Conservation (phyloP, 1,284 basidiomycete species). For the Vanrija humicola region DNA sequence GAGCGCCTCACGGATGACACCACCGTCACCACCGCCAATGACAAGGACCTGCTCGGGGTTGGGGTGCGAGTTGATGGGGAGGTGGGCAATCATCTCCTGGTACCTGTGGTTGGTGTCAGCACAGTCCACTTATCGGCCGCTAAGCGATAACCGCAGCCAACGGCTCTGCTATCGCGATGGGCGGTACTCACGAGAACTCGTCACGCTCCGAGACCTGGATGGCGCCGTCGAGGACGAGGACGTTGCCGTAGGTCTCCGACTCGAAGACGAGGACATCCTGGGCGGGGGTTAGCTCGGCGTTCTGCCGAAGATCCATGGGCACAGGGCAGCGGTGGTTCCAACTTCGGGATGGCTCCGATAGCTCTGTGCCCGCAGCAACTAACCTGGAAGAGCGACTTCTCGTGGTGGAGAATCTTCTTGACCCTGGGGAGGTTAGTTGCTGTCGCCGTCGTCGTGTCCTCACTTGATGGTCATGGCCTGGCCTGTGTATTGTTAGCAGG, state of each 20-base stretch:
- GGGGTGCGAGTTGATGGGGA: slow-evolving; percentile 91
- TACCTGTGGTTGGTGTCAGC: slow-evolving; percentile 58
- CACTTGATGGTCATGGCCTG: slow-evolving; percentile 87
- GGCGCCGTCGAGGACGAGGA: slow-evolving; percentile 91
- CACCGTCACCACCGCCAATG: slow-evolving; percentile 94
- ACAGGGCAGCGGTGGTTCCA: not conserved
- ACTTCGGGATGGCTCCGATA: not conserved
- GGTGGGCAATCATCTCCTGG: slow-evolving; percentile 98
- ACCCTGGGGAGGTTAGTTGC: slow-evolving; percentile 53
- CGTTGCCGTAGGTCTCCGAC: slow-evolving; percentile 91
- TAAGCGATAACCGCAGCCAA: not conserved
- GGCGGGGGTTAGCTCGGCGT: not conserved
- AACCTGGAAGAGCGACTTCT: slow-evolving; percentile 74
- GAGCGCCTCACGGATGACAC: slow-evolving; percentile 94
- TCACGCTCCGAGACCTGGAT: slow-evolving; percentile 97
- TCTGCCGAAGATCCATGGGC: not conserved
- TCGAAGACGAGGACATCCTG: slow-evolving; percentile 96
- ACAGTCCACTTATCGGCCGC: not conserved
- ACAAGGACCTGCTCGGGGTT: slow-evolving; percentile 95
- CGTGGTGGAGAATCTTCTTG: slow-evolving; percentile 90
- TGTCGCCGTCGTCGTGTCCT: slow-evolving; percentile 9
- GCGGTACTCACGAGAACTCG: slow-evolving; percentile 80
- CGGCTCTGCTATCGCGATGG: not conserved
- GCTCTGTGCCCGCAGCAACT: slow-evolving; percentile 9
- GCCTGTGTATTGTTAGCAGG: slow-evolving; percentile 42